Percentiles rank a stretch among this genome's conserved stretches.
Conservation (phyloP, 345 rosid species). For the Eucalyptus sp. region DNA sequence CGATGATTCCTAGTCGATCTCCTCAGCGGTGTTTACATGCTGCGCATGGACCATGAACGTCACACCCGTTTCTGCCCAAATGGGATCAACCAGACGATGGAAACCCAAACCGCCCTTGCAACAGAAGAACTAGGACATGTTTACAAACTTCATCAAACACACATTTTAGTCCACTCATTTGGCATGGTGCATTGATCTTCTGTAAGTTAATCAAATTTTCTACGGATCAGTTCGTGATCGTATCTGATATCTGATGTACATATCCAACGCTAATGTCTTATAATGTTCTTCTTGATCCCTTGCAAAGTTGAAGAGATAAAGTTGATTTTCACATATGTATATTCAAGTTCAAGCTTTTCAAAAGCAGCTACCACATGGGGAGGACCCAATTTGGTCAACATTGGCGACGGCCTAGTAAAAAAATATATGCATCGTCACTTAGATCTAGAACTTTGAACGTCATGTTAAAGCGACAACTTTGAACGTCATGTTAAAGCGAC, state of each 20-base stretch:
- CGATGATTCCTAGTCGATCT: neutral
- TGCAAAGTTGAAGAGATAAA: neutral
- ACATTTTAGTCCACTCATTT: neutral
- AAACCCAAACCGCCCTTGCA: neutral
- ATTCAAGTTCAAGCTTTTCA: neutral
- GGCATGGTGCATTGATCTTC: neutral
- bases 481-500: neutral
- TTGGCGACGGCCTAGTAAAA: neutral
- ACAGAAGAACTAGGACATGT: neutral
- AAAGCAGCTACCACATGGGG: neutral
- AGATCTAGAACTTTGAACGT: neutral
- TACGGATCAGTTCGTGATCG: fast-evolving
- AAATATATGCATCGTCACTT: neutral
- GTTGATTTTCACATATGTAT: neutral
- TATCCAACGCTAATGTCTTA: fast-evolving
- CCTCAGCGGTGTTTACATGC: neutral
- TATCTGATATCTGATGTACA: neutral
- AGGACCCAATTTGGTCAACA: neutral
- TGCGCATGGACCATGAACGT: neutral
- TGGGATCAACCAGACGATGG: neutral
- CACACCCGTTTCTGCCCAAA: neutral
- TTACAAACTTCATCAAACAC: neutral
- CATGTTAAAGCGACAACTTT: neutral
- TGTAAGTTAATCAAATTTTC: neutral
- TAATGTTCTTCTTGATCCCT: neutral